phyloP scores from a whole-genome alignment of 768 basidiomycete species.

The Pholiota conissans region DNA sequence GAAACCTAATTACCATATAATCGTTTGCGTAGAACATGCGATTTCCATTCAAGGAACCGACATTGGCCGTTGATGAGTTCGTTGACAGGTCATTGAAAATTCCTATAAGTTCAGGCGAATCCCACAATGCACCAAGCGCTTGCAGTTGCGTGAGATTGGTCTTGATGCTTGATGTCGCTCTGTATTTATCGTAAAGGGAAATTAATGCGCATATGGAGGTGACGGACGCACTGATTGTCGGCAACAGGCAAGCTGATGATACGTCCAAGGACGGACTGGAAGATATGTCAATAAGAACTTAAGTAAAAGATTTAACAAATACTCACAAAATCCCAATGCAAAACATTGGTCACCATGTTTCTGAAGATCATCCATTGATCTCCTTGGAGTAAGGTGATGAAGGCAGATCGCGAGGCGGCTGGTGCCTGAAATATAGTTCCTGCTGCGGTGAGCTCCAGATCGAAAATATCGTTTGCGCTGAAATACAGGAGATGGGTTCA shows the following conservation, averaged over 20 bases:
- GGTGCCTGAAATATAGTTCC: constrained; percentile 58
- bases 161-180: constrained; percentile 53
- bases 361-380: constrained; percentile 68
- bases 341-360: constrained; percentile 51
- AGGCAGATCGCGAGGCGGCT: constrained; percentile 38
- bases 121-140: constrained; percentile 50
- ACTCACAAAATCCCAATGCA: constrained; percentile 73
- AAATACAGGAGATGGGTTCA: neutral
- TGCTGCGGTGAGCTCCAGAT: constrained; percentile 56
- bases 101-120: constrained; percentile 34
- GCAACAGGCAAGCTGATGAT: constrained; percentile 63
- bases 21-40: constrained; percentile 64
- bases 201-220: neutral
- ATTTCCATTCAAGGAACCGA: constrained; percentile 53
- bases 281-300: neutral
- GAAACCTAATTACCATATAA: constrained; percentile 52
- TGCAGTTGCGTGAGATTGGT: constrained; percentile 52
- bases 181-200: constrained; percentile 19
- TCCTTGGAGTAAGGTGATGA: constrained; percentile 54
- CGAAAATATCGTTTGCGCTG: constrained; percentile 60
- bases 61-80: constrained; percentile 46
- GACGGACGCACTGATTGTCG: constrained; percentile 35
- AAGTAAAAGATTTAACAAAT: neutral
- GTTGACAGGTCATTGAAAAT: constrained; percentile 36
- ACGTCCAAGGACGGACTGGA: constrained; percentile 58